phyloP scores from a whole-genome alignment of 352 stramenopile species.

The Vaucheria bursata region DNA sequence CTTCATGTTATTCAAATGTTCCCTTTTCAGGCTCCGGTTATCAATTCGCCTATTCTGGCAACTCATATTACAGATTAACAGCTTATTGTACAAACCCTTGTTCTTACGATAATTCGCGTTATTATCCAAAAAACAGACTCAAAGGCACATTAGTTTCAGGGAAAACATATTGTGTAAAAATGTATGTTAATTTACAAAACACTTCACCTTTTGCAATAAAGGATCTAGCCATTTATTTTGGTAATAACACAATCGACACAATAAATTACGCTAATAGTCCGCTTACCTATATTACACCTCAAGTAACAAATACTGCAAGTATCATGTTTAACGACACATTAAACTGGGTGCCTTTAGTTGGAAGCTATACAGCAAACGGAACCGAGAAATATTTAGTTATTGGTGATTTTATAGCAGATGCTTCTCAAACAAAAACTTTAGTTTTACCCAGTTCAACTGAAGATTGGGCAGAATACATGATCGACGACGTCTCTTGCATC shows the following conservation, averaged over 20 bases:
- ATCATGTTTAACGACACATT: neutral
- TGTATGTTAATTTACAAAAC: neutral
- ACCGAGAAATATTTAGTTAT: neutral
- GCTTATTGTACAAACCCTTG: neutral
- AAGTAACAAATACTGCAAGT: neutral
- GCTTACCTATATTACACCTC: neutral
- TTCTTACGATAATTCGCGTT: neutral
- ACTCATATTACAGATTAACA: neutral
- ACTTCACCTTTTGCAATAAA: neutral
- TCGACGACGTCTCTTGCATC: neutral
- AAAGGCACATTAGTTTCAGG: neutral
- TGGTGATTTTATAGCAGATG: neutral
- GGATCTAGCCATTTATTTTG: neutral
- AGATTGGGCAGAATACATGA: neutral
- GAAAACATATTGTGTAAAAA: constrained; percentile 4
- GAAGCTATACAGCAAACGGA: neutral
- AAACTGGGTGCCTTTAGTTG: neutral
- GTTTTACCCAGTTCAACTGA: neutral
- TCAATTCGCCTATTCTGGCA: neutral
- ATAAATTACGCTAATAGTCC: neutral
- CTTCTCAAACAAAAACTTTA: neutral
- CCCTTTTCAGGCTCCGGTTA: neutral
- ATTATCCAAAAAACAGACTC: neutral
- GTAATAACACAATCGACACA: constrained; percentile 3
- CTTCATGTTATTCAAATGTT: neutral